Percentiles rank a stretch among this genome's conserved stretches.
phyloP scores from a whole-genome alignment of 2,329 filamentous ascomycete species.

The Reticulascus tulasneorum region DNA sequence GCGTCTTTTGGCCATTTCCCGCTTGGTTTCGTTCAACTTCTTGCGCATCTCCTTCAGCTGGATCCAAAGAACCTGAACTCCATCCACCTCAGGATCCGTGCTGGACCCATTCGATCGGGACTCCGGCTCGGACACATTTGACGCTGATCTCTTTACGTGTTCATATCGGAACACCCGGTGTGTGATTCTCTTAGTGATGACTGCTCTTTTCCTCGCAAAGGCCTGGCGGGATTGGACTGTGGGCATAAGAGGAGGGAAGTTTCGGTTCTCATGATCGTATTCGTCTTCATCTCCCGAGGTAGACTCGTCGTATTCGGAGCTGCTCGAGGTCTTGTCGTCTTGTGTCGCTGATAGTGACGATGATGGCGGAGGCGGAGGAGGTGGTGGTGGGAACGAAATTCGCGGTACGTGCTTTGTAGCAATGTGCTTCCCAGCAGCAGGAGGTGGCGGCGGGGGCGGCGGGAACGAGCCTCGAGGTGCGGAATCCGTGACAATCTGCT shows the following conservation, averaged over 20 bases:
- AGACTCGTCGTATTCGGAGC: not conserved
- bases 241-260: slow-evolving; percentile 4
- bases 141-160: slow-evolving; percentile 18
- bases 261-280: not conserved
- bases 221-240: slow-evolving; percentile 4
- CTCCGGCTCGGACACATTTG: slow-evolving; percentile 5
- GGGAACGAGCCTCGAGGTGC: too few relatives aligned
- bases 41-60: slow-evolving; percentile 29
- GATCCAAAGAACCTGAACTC: slow-evolving; percentile 30
- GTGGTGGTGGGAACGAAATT: not conserved
- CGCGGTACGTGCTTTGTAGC: too few relatives aligned
- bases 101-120: slow-evolving; percentile 6
- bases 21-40: slow-evolving; percentile 23
- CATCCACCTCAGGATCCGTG: slow-evolving; percentile 15
- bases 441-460: too few relatives aligned
- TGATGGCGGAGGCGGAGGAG: not conserved
- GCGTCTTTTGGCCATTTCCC: slow-evolving; percentile 27
- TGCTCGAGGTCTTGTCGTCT: not conserved
- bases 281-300: not conserved
- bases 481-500: too few relatives aligned
- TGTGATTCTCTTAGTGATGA: slow-evolving; percentile 26
- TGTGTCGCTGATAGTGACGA: not conserved
- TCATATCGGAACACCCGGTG: slow-evolving; percentile 29
- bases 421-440: too few relatives aligned
- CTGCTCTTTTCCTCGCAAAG: slow-evolving; percentile 1